Evolutionary conservation across 495 filamentous ascomycete genomes (phyloP).

Genomic region (Terfezia boudieri): DNA sequence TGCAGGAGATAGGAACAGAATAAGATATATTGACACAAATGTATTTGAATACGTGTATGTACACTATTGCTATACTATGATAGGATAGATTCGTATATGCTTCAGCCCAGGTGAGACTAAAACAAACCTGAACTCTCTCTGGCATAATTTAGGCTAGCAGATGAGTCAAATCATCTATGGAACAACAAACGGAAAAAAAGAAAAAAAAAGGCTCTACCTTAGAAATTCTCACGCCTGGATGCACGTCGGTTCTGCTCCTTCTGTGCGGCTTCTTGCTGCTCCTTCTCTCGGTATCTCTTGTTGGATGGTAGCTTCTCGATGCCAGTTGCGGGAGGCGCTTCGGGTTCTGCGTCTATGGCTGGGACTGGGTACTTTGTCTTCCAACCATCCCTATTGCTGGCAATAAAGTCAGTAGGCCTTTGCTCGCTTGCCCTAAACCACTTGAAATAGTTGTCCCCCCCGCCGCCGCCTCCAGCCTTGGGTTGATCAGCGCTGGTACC

Average conservation of each 20-base stretch:
- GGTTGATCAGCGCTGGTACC: neutral
- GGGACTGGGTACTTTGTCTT: neutral
- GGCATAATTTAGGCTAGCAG: too few species aligned
- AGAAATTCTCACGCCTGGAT: neutral
- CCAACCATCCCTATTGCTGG: neutral
- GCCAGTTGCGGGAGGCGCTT: neutral
- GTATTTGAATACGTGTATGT: too few species aligned
- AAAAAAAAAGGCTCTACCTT: neutral
- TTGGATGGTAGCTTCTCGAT: neutral
- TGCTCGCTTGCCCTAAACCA: neutral
- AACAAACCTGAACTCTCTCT: too few species aligned
- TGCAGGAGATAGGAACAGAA: too few species aligned
- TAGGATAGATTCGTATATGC: too few species aligned
- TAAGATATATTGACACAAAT: too few species aligned
- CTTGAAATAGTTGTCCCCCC: neutral
- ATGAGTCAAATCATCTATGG: too few species aligned
- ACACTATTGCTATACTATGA: too few species aligned
- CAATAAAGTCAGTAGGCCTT: neutral
- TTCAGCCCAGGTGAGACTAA: too few species aligned
- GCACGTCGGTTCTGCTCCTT: neutral
- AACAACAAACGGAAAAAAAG: too few species aligned
- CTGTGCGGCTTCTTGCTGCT: neutral
- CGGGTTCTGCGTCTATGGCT: neutral
- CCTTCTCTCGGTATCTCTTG: neutral
- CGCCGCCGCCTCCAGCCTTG: neutral